phyloP scores from a whole-genome alignment of 371 early-diverging fungal genomes.

The Mucor circinelloides region DNA sequence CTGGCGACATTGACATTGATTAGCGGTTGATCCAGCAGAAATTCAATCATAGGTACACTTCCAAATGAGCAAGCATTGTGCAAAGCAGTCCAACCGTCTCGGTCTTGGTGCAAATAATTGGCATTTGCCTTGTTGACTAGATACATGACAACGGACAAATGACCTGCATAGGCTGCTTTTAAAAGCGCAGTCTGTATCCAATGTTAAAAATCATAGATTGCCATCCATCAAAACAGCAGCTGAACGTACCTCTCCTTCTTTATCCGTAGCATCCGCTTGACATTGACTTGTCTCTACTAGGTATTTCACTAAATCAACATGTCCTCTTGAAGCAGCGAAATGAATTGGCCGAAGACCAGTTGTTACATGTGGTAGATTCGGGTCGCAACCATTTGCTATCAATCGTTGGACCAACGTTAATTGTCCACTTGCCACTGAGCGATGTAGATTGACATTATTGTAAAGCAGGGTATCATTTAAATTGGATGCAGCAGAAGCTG shows the following conservation, averaged over 20 bases:
- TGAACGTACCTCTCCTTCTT: slow-evolving; percentile 61
- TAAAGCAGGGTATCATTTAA: neutral
- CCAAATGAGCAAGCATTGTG: slow-evolving; percentile 70
- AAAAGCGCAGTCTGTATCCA: slow-evolving; percentile 64
- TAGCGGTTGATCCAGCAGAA: slow-evolving; percentile 42
- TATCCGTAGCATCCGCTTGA: slow-evolving; percentile 64
- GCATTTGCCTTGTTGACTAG: slow-evolving; percentile 56
- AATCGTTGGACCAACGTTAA: slow-evolving; percentile 6
- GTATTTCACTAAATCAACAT: slow-evolving; percentile 54
- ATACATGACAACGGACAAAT: slow-evolving; percentile 52
- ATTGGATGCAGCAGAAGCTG: neutral
- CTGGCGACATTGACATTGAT: slow-evolving; percentile 55
- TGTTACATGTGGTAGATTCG: slow-evolving; percentile 22
- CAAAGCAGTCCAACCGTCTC: slow-evolving; percentile 80
- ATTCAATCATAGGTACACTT: slow-evolving; percentile 48
- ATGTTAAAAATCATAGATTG: neutral
- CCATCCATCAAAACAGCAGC: neutral
- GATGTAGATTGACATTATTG: slow-evolving; percentile 8
- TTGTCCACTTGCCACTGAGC: slow-evolving; percentile 16
- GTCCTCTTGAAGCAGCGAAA: slow-evolving; percentile 62
- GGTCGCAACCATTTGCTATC: slow-evolving; percentile 15
- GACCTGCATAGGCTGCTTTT: slow-evolving; percentile 73
- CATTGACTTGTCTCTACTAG: slow-evolving; percentile 53
- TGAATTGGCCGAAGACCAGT: slow-evolving; percentile 65
- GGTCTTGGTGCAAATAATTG: slow-evolving; percentile 56